These are phyloP conservation scores for Yarrowia sp. DNA, from an alignment of 805 yeast species.

Conservation along the genomic window DNA sequence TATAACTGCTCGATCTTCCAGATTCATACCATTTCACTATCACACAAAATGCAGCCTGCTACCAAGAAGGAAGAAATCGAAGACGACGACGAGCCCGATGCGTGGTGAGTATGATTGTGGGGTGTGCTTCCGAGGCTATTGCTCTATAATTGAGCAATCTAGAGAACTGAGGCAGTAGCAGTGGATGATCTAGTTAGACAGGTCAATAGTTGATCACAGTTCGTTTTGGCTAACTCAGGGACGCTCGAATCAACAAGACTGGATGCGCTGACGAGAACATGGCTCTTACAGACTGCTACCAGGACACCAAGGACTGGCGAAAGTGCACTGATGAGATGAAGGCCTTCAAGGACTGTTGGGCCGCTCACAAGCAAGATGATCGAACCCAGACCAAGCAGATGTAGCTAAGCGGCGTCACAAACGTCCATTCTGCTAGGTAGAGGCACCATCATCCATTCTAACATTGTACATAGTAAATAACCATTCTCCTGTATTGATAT, in stretches of 20 bases:
- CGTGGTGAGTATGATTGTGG: constrained; percentile 56
- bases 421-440: too few relatives aligned
- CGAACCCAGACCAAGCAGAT: constrained; percentile 49
- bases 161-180: too few relatives aligned
- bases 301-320: constrained; percentile 84
- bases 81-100: constrained; percentile 71
- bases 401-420: too few relatives aligned
- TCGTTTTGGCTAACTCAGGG: constrained; percentile 55
- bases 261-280: constrained; percentile 79
- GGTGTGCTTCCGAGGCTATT: not conserved
- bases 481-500: constrained; percentile 1
- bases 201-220: too few relatives aligned
- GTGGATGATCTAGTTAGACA: too few relatives aligned
- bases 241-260: constrained; percentile 70
- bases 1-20: constrained; percentile 27
- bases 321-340: constrained; percentile 69
- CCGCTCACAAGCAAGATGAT: constrained; percentile 59
- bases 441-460: too few relatives aligned
- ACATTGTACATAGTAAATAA: too few relatives aligned
- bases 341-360: constrained; percentile 71
- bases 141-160: not conserved
- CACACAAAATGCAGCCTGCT: constrained; percentile 27
- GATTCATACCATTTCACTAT: not conserved
- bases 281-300: constrained; percentile 75
- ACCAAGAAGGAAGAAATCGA: constrained; percentile 41